These are phyloP conservation scores for Zygosaccharomyces siamensis DNA, from an alignment of 805 yeast genomes.

Conservation along the genomic window DNA sequence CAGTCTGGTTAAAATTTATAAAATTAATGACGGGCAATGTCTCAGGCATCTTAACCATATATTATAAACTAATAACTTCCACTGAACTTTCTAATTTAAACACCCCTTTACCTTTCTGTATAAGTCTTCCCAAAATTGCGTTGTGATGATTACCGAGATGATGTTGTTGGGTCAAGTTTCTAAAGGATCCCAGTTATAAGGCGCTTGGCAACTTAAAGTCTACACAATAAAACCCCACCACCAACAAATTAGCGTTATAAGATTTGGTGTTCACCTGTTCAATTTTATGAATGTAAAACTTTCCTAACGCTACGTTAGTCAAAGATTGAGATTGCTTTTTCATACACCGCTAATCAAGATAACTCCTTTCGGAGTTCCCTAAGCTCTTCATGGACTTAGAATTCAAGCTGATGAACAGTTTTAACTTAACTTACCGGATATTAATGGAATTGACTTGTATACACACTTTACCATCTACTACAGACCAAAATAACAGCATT, in stretches of 20 bases:
- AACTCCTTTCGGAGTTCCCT: no score
- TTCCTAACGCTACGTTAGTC: no score
- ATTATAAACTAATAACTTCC: neutral
- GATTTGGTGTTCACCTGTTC: neutral
- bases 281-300: no score
- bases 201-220: neutral
- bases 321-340: no score
- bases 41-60: slow-evolving; percentile 10
- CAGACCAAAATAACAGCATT: no score
- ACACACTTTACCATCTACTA: no score
- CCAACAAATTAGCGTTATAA: neutral
- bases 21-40: slow-evolving; percentile 36
- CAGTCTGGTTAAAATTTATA: slow-evolving; percentile 71
- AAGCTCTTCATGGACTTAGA: no score
- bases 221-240: neutral
- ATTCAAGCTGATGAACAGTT: no score
- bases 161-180: neutral
- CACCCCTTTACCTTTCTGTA: neutral
- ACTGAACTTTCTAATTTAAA: neutral
- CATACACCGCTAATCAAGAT: no score
- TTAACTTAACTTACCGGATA: no score
- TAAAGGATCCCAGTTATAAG: neutral
- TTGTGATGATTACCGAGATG: slow-evolving; percentile 2
- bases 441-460: no score
- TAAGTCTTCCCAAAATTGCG: neutral